Percentiles rank a stretch among this genome's conserved stretches.
Conservation (phyloP, 495 filamentous ascomycete genomes). For the Penicillium paxilli region DNA sequence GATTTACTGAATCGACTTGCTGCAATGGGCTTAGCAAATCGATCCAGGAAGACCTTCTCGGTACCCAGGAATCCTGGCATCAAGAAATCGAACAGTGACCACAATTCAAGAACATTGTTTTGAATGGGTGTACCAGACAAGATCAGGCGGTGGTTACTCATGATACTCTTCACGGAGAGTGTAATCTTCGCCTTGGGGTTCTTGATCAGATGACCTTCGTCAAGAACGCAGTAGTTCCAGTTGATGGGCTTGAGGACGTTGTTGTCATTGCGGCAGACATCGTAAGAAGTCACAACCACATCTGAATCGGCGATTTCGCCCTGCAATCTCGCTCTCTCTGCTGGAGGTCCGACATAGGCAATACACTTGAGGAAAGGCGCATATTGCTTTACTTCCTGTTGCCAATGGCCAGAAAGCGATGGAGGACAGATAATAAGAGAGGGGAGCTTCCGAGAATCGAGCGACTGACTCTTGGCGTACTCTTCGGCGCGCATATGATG, state of each 20-base stretch:
- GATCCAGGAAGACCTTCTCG: constrained; percentile 95
- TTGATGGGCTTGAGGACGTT: constrained; percentile 78
- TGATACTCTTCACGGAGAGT: constrained; percentile 80
- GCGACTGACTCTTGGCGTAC: constrained; percentile 72
- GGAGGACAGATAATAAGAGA: constrained; percentile 95
- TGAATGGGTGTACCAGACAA: constrained; percentile 97
- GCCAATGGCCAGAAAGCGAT: constrained; percentile 97
- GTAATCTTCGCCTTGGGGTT: constrained; percentile 95
- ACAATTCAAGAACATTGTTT: constrained; percentile 97
- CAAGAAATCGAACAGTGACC: constrained; percentile 98
- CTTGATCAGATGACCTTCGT: constrained; percentile 98
- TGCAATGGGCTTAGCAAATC: constrained; percentile 96
- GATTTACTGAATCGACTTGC: constrained; percentile 93
- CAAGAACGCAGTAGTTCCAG: constrained; percentile 97
- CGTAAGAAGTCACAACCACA: constrained; percentile 95
- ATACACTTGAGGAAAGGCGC: constrained; percentile 89
- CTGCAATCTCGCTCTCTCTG: constrained; percentile 70
- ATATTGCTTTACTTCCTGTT: constrained; percentile 92
- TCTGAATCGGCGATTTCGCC: constrained; percentile 72
- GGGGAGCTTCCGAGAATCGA: constrained; percentile 76
- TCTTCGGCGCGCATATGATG: constrained; percentile 92
- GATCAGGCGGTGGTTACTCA: constrained; percentile 92
- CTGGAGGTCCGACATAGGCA: constrained; percentile 85
- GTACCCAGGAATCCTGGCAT: constrained; percentile 99
- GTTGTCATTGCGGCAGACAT: constrained; percentile 92